Percentiles rank a stretch among this genome's conserved stretches.
These are phyloP conservation scores for Penicillium sp. DNA, from an alignment of 2,329 filamentous ascomycete genomes.

Conservation along the genomic window DNA sequence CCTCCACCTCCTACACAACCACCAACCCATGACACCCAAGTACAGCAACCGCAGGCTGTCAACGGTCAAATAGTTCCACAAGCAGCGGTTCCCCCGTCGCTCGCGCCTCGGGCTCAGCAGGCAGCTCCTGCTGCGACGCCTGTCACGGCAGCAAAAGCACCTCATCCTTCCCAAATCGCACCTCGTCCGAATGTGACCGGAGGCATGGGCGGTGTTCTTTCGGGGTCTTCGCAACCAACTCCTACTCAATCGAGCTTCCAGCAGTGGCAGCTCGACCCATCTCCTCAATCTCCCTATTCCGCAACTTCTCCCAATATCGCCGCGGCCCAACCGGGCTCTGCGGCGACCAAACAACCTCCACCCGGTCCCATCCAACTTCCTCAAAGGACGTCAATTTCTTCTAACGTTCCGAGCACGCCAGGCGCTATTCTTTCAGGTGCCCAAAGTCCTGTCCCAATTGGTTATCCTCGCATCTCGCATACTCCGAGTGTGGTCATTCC, in stretches of 20 bases:
- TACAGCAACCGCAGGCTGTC: slow-evolving; percentile 14
- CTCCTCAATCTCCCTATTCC: slow-evolving; percentile 30
- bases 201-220: slow-evolving; percentile 12
- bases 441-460: slow-evolving; percentile 26
- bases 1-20: slow-evolving; percentile 8
- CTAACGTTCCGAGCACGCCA: slow-evolving; percentile 28
- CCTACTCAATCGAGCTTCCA: slow-evolving; percentile 33
- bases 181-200: slow-evolving; percentile 18
- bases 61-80: slow-evolving; percentile 21
- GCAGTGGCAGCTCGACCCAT: slow-evolving; percentile 35
- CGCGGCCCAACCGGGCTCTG: slow-evolving; percentile 15
- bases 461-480: slow-evolving; percentile 20
- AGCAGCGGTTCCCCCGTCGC: slow-evolving; percentile 18
- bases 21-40: slow-evolving; percentile 1
- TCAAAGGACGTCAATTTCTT: slow-evolving; percentile 12
- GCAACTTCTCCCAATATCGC: slow-evolving; percentile 21
- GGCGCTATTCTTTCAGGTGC: slow-evolving; percentile 14
- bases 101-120: slow-evolving; percentile 19
- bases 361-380: slow-evolving; percentile 3
- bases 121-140: slow-evolving; percentile 20
- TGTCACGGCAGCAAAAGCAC: slow-evolving; percentile 12
- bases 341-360: slow-evolving; percentile 18
- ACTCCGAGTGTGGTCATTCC: slow-evolving; percentile 29
- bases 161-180: slow-evolving; percentile 26
- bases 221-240: slow-evolving; percentile 19